phyloP scores from a whole-genome alignment of 169 alveolate species.

The Babesia bovis region DNA sequence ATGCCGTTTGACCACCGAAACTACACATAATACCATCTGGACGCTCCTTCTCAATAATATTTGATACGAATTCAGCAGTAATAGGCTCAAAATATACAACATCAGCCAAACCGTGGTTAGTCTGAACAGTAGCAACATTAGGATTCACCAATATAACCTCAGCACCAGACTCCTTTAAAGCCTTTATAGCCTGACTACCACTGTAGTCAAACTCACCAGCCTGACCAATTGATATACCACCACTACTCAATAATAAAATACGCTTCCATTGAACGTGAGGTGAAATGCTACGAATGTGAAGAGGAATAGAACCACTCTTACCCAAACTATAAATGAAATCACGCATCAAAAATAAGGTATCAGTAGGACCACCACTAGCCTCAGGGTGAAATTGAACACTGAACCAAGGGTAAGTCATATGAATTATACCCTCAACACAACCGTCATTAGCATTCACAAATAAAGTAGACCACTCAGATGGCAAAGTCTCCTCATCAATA shows the following conservation, averaged over 20 bases:
- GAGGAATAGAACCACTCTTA: slow-evolving; percentile 57
- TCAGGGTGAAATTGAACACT: slow-evolving; percentile 88
- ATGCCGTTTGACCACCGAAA: slow-evolving; percentile 90
- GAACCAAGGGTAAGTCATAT: slow-evolving; percentile 78
- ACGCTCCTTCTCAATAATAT: slow-evolving; percentile 80
- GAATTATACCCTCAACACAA: slow-evolving; percentile 82
- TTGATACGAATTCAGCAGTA: slow-evolving; percentile 81
- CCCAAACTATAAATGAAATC: slow-evolving; percentile 74
- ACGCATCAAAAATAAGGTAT: slow-evolving; percentile 80
- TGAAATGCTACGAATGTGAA: slow-evolving; percentile 76
- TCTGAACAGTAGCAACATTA: slow-evolving; percentile 89
- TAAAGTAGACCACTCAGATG: slow-evolving; percentile 70
- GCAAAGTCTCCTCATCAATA: slow-evolving; percentile 44
- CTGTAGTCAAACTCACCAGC: slow-evolving; percentile 91
- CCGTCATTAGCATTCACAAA: slow-evolving; percentile 86
- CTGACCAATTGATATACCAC: slow-evolving; percentile 87
- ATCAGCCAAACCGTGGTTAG: slow-evolving; percentile 80
- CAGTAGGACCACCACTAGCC: slow-evolving; percentile 86
- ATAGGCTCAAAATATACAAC: slow-evolving; percentile 86
- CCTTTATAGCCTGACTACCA: slow-evolving; percentile 87
- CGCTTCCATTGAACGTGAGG: slow-evolving; percentile 65
- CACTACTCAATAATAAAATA: slow-evolving; percentile 77
- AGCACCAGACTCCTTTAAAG: slow-evolving; percentile 83
- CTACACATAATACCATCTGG: slow-evolving; percentile 87
- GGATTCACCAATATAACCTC: slow-evolving; percentile 85